phyloP scores from a whole-genome alignment of 768 basidiomycete species.

The Psilocybe cyanescens region DNA sequence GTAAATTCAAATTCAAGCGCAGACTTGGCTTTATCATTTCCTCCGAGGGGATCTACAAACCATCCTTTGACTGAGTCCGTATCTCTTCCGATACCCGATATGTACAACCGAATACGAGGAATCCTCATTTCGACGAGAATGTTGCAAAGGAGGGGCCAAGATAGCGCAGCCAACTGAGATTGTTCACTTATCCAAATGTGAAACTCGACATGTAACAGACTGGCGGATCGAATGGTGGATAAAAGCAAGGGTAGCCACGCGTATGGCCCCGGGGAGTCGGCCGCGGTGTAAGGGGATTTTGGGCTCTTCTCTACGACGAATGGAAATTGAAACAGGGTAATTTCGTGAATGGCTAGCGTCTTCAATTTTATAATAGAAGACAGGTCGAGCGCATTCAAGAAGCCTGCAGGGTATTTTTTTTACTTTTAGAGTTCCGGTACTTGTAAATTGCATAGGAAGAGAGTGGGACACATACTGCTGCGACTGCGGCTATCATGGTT shows the following conservation, averaged over 20 bases:
- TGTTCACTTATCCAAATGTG: slow-evolving; percentile 38
- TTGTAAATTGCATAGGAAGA: no score
- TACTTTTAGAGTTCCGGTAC: no score
- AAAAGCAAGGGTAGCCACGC: slow-evolving; percentile 33
- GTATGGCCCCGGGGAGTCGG: slow-evolving; percentile 20
- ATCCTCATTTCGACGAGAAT: slow-evolving; percentile 24
- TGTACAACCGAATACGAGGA: slow-evolving; percentile 24
- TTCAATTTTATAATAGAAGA: slow-evolving; percentile 28
- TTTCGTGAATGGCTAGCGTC: slow-evolving; percentile 30
- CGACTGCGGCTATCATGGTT: background rate
- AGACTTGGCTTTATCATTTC: slow-evolving; percentile 1
- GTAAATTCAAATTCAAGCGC: slow-evolving; percentile 14
- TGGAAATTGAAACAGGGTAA: slow-evolving; percentile 38
- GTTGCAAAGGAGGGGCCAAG: slow-evolving; percentile 31
- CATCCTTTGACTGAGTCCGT: slow-evolving; percentile 27
- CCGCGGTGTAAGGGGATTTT: slow-evolving; percentile 4
- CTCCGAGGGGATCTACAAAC: slow-evolving; percentile 28
- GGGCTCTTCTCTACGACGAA: slow-evolving; percentile 12
- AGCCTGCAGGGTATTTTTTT: slow-evolving; percentile 14
- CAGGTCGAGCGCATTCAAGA: slow-evolving; percentile 25
- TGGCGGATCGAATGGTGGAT: slow-evolving; percentile 24
- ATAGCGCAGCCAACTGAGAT: slow-evolving; percentile 32
- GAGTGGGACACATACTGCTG: no score
- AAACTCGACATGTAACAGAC: slow-evolving; percentile 26
- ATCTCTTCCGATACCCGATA: slow-evolving; percentile 35